Evolutionary conservation across 345 rosid species (phyloP), one percentile per base, ranked within the genome.

Genomic region (Melaleuca alternifolia): DNA sequence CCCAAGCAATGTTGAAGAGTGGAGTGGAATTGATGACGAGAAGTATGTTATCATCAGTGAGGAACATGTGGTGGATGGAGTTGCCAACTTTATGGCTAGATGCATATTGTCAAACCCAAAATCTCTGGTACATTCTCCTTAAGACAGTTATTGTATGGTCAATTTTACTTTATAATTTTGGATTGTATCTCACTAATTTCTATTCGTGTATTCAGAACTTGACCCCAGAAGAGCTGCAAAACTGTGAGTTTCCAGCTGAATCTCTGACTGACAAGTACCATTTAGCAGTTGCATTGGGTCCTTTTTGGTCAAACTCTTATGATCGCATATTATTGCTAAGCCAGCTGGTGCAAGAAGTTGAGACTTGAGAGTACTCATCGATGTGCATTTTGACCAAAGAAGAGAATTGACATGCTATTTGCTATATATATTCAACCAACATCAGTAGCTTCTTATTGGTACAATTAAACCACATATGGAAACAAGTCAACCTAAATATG

Each of bases 21-120:
- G 91, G 90, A 95, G 98, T 84, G 93, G 94, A 6, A 95, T 97
- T 24, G 99, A 97, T 88, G 86, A 94, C 84, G 97, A 97, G 16
- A 94, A 88, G 86, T 97, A 97, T 89, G 90, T 96, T 23, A 91
- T 96, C 57, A 90, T 96, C 54, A 90, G 89, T 52, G 98, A 97
- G 90, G 97, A 97, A 41, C 96, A 95, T 87, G 96, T 97, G 83
- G 93, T 94, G 82, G 98, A 97, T 89, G 99, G 96, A 65, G 94
- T 97, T 87, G 97, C 99, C 59, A 93, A 93, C 91, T 97, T 97
- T 88, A 94, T 97, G 95, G 99, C 99, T 15, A 96, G 93, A 90
- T 96, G 99, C 92, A 89, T 96, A 52, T 62, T 95, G 54, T 94
- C 97, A 48, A 95, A 94, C 89, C 97, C 99, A 37, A 96, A 95